Evolutionary conservation across 2,329 filamentous ascomycete species (phyloP), one percentile per base, ranked within the genome.

Genomic region (Colletotrichum sp.): DNA sequence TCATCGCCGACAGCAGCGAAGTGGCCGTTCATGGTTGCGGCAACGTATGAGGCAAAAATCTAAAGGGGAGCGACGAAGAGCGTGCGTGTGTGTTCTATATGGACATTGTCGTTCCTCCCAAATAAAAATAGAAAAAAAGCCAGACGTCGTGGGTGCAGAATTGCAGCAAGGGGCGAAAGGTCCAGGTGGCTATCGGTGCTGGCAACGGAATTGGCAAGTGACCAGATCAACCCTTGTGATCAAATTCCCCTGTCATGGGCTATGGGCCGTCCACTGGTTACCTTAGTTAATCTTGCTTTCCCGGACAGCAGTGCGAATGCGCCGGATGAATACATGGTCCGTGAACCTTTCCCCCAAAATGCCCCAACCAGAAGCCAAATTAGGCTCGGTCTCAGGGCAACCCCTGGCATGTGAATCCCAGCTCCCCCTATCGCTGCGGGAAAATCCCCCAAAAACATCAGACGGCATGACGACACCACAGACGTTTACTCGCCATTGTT

Each of bases 1-100:
- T 89, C 87, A 75, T 92, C 89, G 86, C 93, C 93, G 82, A 94
- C 91, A 69, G 90, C 88, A 79, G 93, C 93, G 84, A 96, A 95
- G 83, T 96, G 93, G 82, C 93, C 92, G 85, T 97, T 97, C 91
- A 95, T 93, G 77, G 75, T 83, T 73, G 82, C 77, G 78, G 57
- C 62, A 34, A 67, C 62, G 57, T 63, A 43, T 71, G 63, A 63
- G 47, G 57, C 63, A 72, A 73, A 67, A 66, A 38, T 66, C 27
- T 70, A 34, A 21, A 69, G 43, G 51, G 55, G 54, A 58, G 43
- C 68, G 47, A 62, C 34, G 51, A 55, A 63, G 29, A 43, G 65
- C 65, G 51, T 66, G 29, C n/a, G n/a, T 66, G 21, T 63, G 36
- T 67, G 43, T 47, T 31, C 63, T 74, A 74, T 63, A n/a, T 63